Base-by-base conservation (phyloP, 2,329 filamentous ascomycete species). In the Stachybotrys elegans region DNA sequence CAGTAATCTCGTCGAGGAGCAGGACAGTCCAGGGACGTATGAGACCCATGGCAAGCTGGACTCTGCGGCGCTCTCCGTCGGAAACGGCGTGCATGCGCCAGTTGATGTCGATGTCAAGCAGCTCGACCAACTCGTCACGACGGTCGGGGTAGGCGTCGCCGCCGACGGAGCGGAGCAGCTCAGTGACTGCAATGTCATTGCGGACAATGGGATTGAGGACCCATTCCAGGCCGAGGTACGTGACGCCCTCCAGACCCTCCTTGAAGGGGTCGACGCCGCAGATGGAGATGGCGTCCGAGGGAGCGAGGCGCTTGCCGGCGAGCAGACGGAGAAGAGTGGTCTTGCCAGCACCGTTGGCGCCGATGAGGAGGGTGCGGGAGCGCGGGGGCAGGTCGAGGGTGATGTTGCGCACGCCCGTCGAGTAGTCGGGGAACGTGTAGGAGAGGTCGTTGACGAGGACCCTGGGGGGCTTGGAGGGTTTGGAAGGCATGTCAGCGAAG, bases 11-110 rank as follows among this genome's bases (percentile, higher is more conserved):
- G 61, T 98, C 93, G 32, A 98, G 77, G 43, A 98, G 73, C 22
- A 98, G 72, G 4, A 98, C 85, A 11, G 81, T 83, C 93, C 93
- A 98, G 1, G 93, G 93, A 4, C 92, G 76, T 36, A 98, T 68
- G 8, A 98, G 73, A 0, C 93, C 93, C 93, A 98, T 98, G 48
- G 91, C 91, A 7, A 98, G 76, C 71, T 98, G 93, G 6, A 98
- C 93, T 16, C 93, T 78, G 14, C 93, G 77, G 14, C 93, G 72
- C 72, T 98, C 93, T 42, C 93, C 93, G 59, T 98, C 93, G 2
- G 83, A 89, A 6, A 98, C 92, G 38, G 91, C 88, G 64, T 96
- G 91, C 87, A 98, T 93, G 57, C 91, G 86, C 93, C 93, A 98
- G 48, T 75, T 71, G 13, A 88, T 74, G 69, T 98, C 93, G 52